Conservation (phyloP, 306 rosid species). For the Ochetophila trinervis region DNA sequence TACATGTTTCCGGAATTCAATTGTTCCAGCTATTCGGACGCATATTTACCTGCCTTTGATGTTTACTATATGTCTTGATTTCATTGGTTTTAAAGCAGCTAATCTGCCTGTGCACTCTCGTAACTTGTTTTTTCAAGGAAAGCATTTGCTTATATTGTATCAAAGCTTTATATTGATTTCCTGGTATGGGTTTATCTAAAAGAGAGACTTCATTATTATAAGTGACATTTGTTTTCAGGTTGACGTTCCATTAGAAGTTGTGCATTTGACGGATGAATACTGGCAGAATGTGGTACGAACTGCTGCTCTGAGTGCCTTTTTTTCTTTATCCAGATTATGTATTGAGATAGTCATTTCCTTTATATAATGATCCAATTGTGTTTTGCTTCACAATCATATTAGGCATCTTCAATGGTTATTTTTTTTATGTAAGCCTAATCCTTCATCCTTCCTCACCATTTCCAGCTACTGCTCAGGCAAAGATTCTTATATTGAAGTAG, state of each 20-base stretch:
- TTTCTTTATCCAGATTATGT: background rate
- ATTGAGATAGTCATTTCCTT: background rate
- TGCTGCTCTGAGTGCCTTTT: background rate
- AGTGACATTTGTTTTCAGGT: conserved; percentile 43
- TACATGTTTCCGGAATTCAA: no score
- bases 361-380: background rate
- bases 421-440: background rate
- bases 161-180: background rate
- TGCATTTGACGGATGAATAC: conserved; percentile 92
- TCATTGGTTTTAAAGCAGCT: no score
- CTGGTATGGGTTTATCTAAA: background rate
- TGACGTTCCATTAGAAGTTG: conserved; percentile 78
- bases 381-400: background rate
- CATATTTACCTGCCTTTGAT: no score
- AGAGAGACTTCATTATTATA: conserved; percentile 12
- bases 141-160: background rate
- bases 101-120: no score
- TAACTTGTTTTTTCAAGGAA: background rate
- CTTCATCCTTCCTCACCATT: background rate
- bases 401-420: no score
- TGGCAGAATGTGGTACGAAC: conserved; percentile 82
- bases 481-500: background rate
- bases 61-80: no score
- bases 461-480: background rate
- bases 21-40: no score